A percentile compares a stretch with the other conserved stretches of the same genome.
These are phyloP conservation scores for Dacryopinax primogenitus DNA, from an alignment of 768 basidiomycete species.

Conservation along the genomic window DNA sequence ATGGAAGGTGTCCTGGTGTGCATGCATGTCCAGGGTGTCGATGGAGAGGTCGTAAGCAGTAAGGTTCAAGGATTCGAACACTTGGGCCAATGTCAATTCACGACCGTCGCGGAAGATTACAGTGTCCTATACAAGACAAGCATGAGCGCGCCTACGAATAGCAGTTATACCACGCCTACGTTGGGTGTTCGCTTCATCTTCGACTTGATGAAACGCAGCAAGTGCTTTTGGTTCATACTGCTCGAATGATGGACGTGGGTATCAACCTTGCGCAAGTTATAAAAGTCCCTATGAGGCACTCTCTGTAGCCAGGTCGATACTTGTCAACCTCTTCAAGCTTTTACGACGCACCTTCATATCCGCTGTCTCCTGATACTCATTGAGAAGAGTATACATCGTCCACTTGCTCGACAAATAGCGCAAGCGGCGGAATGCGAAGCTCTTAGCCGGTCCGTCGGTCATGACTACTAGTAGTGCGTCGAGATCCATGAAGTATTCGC, in stretches of 20 bases:
- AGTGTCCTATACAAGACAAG: constrained; percentile 50
- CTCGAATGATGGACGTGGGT: constrained; percentile 98
- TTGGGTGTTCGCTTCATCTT: constrained; percentile 85
- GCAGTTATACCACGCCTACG: constrained; percentile 31
- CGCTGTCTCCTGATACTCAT: constrained; percentile 85
- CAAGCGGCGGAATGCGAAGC: constrained; percentile 81
- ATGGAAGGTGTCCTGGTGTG: constrained; percentile 95
- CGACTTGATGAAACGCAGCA: constrained; percentile 96
- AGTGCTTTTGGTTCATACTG: constrained; percentile 98
- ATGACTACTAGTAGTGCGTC: constrained; percentile 85
- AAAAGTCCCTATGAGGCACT: constrained; percentile 91
- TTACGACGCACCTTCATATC: constrained; percentile 74
- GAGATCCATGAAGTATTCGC: constrained; percentile 92
- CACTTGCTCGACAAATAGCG: constrained; percentile 90
- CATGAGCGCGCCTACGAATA: not conserved
- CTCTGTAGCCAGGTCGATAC: constrained; percentile 31
- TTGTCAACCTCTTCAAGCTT: not conserved
- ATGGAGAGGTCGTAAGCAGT: constrained; percentile 97
- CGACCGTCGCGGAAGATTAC: constrained; percentile 92
- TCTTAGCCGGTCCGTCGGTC: constrained; percentile 89
- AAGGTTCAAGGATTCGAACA: constrained; percentile 90
- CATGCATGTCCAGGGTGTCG: constrained; percentile 99
- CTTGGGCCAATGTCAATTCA: constrained; percentile 75
- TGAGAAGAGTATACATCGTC: constrained; percentile 79
- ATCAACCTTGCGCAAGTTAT: constrained; percentile 95